A percentile compares a stretch with the other conserved stretches of the same genome.
These are phyloP conservation scores for Aspergillus terreus DNA, from an alignment of 2,329 filamentous ascomycete species.

Conservation along the genomic window DNA sequence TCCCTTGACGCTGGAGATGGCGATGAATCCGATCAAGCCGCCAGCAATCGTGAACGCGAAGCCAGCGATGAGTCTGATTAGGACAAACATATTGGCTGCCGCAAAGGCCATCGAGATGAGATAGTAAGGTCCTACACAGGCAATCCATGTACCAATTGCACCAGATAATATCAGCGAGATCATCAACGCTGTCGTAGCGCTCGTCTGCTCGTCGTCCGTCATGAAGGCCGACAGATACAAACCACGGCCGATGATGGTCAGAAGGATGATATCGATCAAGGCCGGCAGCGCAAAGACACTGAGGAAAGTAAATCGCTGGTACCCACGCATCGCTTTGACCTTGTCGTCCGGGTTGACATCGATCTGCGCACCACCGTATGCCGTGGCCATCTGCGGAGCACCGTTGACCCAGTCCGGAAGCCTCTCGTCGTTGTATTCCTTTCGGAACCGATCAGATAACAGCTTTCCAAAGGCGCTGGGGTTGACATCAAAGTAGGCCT, in stretches of 20 bases:
- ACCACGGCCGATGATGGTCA: constrained; percentile 58
- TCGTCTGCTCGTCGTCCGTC: constrained; percentile 46
- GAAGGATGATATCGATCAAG: constrained; percentile 57
- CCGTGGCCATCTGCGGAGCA: constrained; percentile 47
- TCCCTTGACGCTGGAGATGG: constrained; percentile 45
- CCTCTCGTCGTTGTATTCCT: constrained; percentile 44
- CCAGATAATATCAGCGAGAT: constrained; percentile 58
- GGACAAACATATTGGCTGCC: constrained; percentile 53
- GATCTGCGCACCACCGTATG: constrained; percentile 51
- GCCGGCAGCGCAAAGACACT: constrained; percentile 62
- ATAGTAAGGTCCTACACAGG: constrained; percentile 61
- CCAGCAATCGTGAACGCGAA: constrained; percentile 50
- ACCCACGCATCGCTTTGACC: constrained; percentile 42
- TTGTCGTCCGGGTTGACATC: constrained; percentile 50
- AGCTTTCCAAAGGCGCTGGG: constrained; percentile 48
- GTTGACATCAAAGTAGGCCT: constrained; percentile 58
- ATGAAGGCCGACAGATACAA: constrained; percentile 60
- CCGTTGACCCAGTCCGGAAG: constrained; percentile 51
- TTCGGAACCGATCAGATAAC: constrained; percentile 40
- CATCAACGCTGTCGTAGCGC: constrained; percentile 57
- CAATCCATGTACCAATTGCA: constrained; percentile 61
- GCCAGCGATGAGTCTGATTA: constrained; percentile 51
- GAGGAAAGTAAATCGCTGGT: constrained; percentile 54
- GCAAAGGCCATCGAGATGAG: constrained; percentile 55
- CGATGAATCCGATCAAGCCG: constrained; percentile 51